These are phyloP conservation scores for Beauveria rudraprayagi DNA, from an alignment of 2,329 filamentous ascomycete species.

Conservation along the genomic window DNA sequence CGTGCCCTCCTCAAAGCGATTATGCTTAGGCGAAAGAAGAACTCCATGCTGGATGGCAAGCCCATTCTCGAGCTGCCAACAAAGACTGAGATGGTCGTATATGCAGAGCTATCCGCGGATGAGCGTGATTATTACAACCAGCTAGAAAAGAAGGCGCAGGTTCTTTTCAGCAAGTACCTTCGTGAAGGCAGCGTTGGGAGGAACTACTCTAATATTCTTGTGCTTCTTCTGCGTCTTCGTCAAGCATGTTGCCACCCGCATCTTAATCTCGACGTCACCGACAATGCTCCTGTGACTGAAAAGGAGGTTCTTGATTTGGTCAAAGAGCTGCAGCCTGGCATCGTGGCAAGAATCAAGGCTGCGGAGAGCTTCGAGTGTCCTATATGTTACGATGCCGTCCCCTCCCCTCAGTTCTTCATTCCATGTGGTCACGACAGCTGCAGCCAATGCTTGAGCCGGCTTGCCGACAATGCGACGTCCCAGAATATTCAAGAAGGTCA, in stretches of 20 bases:
- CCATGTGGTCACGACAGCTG: conserved; percentile 81
- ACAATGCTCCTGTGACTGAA: conserved; percentile 31
- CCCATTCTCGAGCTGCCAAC: conserved; percentile 70
- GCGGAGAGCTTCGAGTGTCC: conserved; percentile 65
- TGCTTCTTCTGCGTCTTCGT: conserved; percentile 72
- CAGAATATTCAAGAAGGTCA: conserved; percentile 51
- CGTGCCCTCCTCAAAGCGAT: conserved; percentile 71
- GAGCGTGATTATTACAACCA: conserved; percentile 73
- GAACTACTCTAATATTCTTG: conserved; percentile 70
- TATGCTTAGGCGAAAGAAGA: conserved; percentile 75
- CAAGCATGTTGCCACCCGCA: conserved; percentile 50
- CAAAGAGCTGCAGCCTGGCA: conserved; percentile 46
- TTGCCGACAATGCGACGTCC: conserved; percentile 52
- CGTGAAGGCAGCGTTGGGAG: conserved; percentile 57
- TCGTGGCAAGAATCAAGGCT: conserved; percentile 57
- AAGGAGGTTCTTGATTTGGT: conserved; percentile 54
- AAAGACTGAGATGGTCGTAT: conserved; percentile 68
- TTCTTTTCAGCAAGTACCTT: conserved; percentile 71
- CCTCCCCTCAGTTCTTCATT: conserved; percentile 68
- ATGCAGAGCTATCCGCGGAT: conserved; percentile 61
- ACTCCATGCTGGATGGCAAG: conserved; percentile 68
- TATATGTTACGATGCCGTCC: conserved; percentile 69
- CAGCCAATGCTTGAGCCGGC: conserved; percentile 63
- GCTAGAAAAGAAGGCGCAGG: conserved; percentile 58
- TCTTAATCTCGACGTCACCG: conserved; percentile 26